Evolutionary conservation across 2,329 filamentous ascomycete species (phyloP).

Genomic region (Stylonectria norvegica): DNA sequence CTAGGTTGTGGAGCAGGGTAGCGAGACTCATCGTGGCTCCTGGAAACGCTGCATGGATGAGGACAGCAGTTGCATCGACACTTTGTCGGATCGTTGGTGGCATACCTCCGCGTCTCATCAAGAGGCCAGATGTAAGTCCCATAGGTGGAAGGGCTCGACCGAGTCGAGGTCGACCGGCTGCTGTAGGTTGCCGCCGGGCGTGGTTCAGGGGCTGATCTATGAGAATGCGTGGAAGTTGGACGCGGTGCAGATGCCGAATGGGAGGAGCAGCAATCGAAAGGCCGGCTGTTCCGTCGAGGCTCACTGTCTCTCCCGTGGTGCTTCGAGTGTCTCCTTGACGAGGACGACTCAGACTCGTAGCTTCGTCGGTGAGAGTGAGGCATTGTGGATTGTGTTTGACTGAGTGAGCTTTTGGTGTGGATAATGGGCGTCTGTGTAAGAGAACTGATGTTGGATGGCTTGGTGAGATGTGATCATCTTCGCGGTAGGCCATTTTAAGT

Average conservation of each 20-base stretch:
- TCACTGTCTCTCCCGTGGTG: neutral
- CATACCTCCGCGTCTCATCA: constrained; percentile 12
- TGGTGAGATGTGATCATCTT: neutral
- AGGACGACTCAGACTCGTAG: constrained; percentile 6
- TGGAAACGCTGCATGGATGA: constrained; percentile 17
- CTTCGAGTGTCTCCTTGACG: constrained; percentile 4
- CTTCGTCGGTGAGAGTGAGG: constrained; percentile 9
- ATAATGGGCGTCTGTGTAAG: neutral
- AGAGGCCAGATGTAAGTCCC: constrained; percentile 22
- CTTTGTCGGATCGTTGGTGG: constrained; percentile 18
- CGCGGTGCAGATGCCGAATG: too few species aligned
- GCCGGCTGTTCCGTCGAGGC: neutral
- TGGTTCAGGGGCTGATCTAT: constrained; percentile 1
- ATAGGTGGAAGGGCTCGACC: constrained; percentile 9
- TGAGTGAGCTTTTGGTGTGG: neutral
- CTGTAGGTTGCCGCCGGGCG: constrained; percentile 1
- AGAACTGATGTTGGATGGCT: neutral
- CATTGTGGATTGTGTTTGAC: constrained; percentile 12
- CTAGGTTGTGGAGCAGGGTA: neutral
- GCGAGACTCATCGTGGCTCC: constrained; percentile 8
- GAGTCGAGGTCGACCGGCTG: neutral
- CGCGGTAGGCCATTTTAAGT: too few species aligned
- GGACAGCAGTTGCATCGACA: constrained; percentile 24
- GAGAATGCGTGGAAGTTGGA: too few species aligned
- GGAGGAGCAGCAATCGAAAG: constrained; percentile 1